Evolutionary conservation across 2,329 filamentous ascomycete species (phyloP), one percentile per base, ranked within the genome.

Genomic region (Microdochium bolleyi): DNA sequence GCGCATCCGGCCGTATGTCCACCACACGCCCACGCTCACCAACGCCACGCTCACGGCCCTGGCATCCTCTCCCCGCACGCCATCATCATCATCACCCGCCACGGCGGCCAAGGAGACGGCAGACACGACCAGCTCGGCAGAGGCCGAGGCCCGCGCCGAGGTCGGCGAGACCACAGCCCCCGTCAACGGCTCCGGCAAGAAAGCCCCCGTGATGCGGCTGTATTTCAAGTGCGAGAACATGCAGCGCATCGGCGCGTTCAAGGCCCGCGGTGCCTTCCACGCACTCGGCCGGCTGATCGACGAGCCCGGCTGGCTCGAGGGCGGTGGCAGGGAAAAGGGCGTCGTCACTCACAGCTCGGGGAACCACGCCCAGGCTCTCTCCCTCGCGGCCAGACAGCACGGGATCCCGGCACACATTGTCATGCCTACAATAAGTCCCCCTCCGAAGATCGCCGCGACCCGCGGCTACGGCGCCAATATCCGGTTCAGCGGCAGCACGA

Each of bases 221-320:
- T 94, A 89, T 75, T 95, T 97, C 80, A 97, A 97, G 74, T 95
- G 90, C 69, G 92, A 97, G 75, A 96, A 96, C 69, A 75, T 89
- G 54, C 94, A 97, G 74, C 83, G 84, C 52, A 84, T 95, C 52
- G 94, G 92, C 51, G 92, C 92, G 1, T 97, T 97, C 76, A 97
- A 97, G 73, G 87, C 84, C 16, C 77, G 92, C 7, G 94, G 92
- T 4, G 92, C 92, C 0, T 96, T 96, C 61, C 89, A 96, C 69
- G 91, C 92, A 1, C 66, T 96, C 37, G 78, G 84, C 62, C 72
- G 87, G 53, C 70, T 96, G 63, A 83, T 86, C 64, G 69, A 67
- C 57, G 79, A 84, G 61, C 72, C 77, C 3, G 84, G 80, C 1
- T 81, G 81, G 70, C 75, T 85, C 37, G 80, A 82, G 57, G 77